Evolutionary conservation across 2,329 filamentous ascomycete species (phyloP).

Genomic region (Colletotrichum sp.): DNA sequence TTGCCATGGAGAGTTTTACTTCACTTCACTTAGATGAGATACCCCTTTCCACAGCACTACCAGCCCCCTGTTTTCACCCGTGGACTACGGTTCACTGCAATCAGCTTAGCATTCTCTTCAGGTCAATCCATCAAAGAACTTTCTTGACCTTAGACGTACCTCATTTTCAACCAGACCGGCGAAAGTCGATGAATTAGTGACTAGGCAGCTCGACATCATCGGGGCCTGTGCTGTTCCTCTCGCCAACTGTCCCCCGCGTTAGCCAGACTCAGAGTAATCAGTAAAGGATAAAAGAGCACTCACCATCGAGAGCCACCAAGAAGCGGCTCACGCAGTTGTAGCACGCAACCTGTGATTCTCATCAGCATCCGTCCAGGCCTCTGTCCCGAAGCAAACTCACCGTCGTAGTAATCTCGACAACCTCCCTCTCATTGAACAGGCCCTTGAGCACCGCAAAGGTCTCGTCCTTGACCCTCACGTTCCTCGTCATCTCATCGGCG

Average conservation of each 20-base stretch:
- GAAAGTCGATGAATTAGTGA: conserved; percentile 32
- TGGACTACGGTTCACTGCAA: neutral
- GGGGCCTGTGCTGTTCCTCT: conserved; percentile 59
- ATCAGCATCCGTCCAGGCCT: conserved; percentile 20
- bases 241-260: conserved; percentile 53
- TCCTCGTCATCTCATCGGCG: conserved; percentile 83
- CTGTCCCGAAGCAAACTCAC: conserved; percentile 41
- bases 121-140: neutral
- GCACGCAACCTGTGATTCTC: conserved; percentile 56
- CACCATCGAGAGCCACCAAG: conserved; percentile 80
- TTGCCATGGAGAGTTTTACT: conserved; percentile 11
- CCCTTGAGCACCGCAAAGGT: conserved; percentile 69
- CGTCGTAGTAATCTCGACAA: conserved; percentile 83
- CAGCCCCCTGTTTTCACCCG: conserved; percentile 16
- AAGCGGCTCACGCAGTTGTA: conserved; percentile 90
- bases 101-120: neutral
- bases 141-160: neutral
- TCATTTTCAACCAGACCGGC: neutral
- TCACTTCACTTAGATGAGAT: conserved; percentile 43
- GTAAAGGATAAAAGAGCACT: conserved; percentile 31
- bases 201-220: conserved; percentile 35
- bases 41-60: conserved; percentile 34
- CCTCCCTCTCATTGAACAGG: conserved; percentile 70
- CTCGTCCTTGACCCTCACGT: conserved; percentile 70
- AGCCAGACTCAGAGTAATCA: neutral